Base-by-base conservation (phyloP, 257 asterid species). In the Henckelia pumila region DNA sequence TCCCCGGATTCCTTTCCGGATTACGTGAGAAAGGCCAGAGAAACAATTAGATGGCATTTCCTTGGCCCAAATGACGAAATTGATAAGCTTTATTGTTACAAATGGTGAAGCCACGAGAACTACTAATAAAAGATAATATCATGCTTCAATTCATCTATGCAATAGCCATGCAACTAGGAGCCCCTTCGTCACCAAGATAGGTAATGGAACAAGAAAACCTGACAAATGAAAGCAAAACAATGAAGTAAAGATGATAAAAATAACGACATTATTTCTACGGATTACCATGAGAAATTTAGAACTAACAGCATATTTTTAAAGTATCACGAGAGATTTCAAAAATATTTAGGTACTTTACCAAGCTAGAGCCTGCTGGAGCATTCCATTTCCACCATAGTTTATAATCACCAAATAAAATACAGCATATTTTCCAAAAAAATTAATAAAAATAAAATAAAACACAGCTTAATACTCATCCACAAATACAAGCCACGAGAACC, bases 41-140 rank as follows among this genome's bases (percentile, higher is more conserved):
- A 85, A 80, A 76, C 80, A 71, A 71, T 82, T 86, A 83, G 88
- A 83, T 59, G 88, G 95, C 98, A 92, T 92, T 76, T 81, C 84
- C 63, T 69, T 56, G 71, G 65, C 35, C 75, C 75, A 62, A 67
- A 53, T 14, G 65, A 68, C 52, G 70, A 16, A 78, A 67, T 74
- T 53, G 67, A 30, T 22, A 75, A 59, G 76, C 62, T 64, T 61
- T 71, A 44, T 71, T 53, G 74, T 55, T 47, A 64, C 63, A 71
- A 68, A 70, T 23, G 71, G 70, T 35, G 64, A 82, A 71, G 69
- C 56, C 84, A 69, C 82, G 68, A 79, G 74, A 70, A 72, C 71
- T 77, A 64, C 50, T 19, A 30, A 40, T 23, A 61, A 75, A 75
- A 67, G 76, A 76, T 65, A 78, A 83, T 91, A 76, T 91, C 97